Base-by-base conservation (phyloP, 2,329 filamentous ascomycete genomes). In the Aaosphaeria arxii region DNA sequence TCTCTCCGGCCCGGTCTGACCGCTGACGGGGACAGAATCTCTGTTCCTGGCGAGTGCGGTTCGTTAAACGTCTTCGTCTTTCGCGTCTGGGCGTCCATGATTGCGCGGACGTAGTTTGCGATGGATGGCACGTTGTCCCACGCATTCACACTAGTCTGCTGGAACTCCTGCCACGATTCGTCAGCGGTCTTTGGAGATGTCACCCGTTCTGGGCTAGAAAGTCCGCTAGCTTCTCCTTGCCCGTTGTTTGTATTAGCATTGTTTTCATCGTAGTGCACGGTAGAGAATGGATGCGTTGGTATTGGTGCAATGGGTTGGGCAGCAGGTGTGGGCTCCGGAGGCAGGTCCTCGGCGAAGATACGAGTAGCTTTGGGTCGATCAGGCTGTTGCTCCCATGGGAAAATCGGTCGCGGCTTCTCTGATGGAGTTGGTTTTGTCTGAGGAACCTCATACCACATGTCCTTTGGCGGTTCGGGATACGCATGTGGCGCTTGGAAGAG, bases 81-180 rank as follows among this genome's bases (percentile, higher is more conserved):
- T 48, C 77, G 79, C 62, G 82, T 79, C 66, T 85, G 84, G 59
- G 87, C 84, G 4, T 71, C 65, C 45, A 73, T 72, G 47, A 95
- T 76, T 45, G 83, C 80, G 54, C 89, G 88, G 46, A 97, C 88
- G 66, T 96, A 99, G 54, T 83, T 82, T 61, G 89, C 85, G 59
- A 99, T 99, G 56, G 89, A 87, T 9, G 89, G 88, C 45, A 95
- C 82, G 45, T 89, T 88, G 62, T 99, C 94, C 94, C 94, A 99
- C 11, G 90, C 91, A 69, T 97, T 99, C 45, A 55, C 63, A 44
- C 45, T 64, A 32, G 78, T 82, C 42, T 84, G 81, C n/a, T 83
- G 77, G 67, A 87, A 96, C 42, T 79, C 79, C 53, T 83, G 80
- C 88, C 89, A 95, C 17, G 84, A 80, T 60, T 86, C 78, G 43